These are phyloP conservation scores for Dittrichia graveolens DNA, from an alignment of 129 eudicot species.

Conservation along the genomic window DNA sequence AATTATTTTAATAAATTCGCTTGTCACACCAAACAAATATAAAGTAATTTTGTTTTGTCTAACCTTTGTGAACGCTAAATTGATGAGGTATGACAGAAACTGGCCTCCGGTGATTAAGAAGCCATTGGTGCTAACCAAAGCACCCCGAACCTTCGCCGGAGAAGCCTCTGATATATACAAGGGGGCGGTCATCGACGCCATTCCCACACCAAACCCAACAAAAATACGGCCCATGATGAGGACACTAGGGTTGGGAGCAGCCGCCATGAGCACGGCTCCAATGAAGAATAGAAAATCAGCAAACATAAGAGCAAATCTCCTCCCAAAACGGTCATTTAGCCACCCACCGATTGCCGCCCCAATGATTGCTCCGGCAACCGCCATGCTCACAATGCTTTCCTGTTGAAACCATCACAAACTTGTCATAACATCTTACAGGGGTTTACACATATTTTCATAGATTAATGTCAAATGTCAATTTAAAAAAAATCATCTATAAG, in stretches of 20 bases:
- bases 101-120: conserved; percentile 79
- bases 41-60: not conserved
- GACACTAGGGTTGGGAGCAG: conserved; percentile 51
- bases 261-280: conserved; percentile 56
- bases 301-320: conserved; percentile 46
- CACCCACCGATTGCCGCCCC: conserved; percentile 76
- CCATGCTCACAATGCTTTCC: conserved; percentile 85
- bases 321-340: conserved; percentile 65
- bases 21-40: conserved; percentile 2
- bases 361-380: conserved; percentile 69
- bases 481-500: too few species aligned
- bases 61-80: conserved; percentile 79
- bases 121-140: conserved; percentile 70
- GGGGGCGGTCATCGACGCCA: conserved; percentile 77
- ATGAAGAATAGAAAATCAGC: conserved; percentile 56
- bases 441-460: not conserved
- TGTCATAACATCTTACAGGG: not conserved
- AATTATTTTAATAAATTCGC: not conserved
- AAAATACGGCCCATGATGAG: conserved; percentile 60
- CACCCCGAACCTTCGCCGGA: conserved; percentile 62
- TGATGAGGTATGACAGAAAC: conserved; percentile 64
- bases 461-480: too few species aligned
- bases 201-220: conserved; percentile 72
- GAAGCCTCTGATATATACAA: conserved; percentile 75
- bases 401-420: conserved; percentile 19